Conservation (phyloP, 495 filamentous ascomycete species). For the Aeminium ludgeri region DNA sequence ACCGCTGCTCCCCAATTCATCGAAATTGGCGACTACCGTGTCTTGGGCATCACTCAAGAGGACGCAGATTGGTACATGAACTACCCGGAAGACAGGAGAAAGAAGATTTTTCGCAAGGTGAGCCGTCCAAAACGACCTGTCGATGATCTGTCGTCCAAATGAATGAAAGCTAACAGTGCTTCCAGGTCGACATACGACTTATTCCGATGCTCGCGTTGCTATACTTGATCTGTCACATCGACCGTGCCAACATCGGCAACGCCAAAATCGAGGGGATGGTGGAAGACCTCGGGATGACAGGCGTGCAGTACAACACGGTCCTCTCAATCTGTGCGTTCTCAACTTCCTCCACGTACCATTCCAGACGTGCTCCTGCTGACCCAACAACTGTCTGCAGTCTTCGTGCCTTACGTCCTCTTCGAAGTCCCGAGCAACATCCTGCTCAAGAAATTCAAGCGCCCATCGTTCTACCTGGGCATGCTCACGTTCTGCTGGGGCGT, state of each 20-base stretch:
- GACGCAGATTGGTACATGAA: neutral
- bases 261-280: slow-evolving; percentile 55
- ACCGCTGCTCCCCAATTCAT: too few species aligned
- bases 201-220: slow-evolving; percentile 31
- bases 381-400: neutral
- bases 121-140: too few species aligned
- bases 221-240: slow-evolving; percentile 35
- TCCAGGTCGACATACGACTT: slow-evolving; percentile 24
- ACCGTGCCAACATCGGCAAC: slow-evolving; percentile 34
- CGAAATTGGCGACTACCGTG: too few species aligned
- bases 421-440: too few species aligned
- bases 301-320: neutral
- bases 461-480: too few species aligned
- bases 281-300: slow-evolving; percentile 33
- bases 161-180: too few species aligned
- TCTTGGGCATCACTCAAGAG: neutral
- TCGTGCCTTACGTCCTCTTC: neutral
- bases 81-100: neutral
- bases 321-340: too few species aligned
- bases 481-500: slow-evolving; percentile 1
- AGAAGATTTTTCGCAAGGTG: neutral
- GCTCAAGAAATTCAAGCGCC: too few species aligned
- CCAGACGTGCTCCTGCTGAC: too few species aligned
- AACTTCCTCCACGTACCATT: too few species aligned
- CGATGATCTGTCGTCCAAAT: too few species aligned